Evolutionary conservation across 768 basidiomycete genomes (phyloP), one percentile per base, ranked within the genome.

Genomic region (Cubamyces lactineus): DNA sequence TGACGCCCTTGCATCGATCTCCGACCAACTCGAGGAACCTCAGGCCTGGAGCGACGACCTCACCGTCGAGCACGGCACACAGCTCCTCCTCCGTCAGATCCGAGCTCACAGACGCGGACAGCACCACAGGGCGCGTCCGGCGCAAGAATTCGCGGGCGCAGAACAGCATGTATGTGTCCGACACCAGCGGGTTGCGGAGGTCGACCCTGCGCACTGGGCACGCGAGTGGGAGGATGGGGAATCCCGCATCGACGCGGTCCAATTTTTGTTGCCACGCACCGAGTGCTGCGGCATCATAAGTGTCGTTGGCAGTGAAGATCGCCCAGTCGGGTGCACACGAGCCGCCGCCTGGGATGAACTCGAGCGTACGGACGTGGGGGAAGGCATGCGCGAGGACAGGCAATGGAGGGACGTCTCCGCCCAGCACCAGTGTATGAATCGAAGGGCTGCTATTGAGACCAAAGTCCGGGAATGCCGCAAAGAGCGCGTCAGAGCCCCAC

Each of bases 401-500:
- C 4, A 68, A 45, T 3, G 64, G 46, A 1, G 67, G 61, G 15
- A 68, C 51, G 56, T 63, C 64, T 2, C 67, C 67, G 1, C 64
- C 67, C 16, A 68, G 56, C n/a, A 56, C 26, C n/a, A 66, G 64
- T 1, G 62, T 57, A n/a, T 57, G 43, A 19, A 68, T 65, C 6
- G 58, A 57, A 0, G 59, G 38, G 57, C 61, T 62, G 56, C 57
- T 57, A 3, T 46, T 42, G 23, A 49, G 23, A 42, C 52, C 61
- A 43, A 66, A 61, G 52, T 24, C 48, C n/a, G 67, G 66, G 45
- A 42, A 53, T 16, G 58, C 67, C 23, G 53, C 40, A 40, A 68
- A 62, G 41, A 68, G 61, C 6, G 55, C 59, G 43, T 63, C 64
- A 15, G 62, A 52, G 34, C 64, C 64, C 67, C 67, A 68, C 3